Conservation (phyloP, 805 yeast species). For the Wickerhamiella spandovensis region DNA sequence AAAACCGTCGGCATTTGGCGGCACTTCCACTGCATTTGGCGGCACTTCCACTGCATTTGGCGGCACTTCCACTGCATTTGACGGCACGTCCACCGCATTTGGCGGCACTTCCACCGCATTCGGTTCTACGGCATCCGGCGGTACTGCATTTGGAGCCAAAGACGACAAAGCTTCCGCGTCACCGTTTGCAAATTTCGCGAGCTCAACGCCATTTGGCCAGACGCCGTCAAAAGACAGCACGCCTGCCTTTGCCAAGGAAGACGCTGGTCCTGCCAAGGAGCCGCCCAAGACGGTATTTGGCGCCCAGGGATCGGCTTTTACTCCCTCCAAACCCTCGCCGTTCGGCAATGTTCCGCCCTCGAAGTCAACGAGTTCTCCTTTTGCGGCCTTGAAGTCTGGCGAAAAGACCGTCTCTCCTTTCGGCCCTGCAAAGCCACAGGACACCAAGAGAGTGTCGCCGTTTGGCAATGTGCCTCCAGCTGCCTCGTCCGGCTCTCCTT, state of each 20-base stretch:
- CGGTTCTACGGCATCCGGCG: not conserved
- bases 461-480: too few species aligned
- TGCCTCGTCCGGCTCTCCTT: not conserved
- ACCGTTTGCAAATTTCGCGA: not conserved
- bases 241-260: not conserved
- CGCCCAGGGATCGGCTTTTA: too few species aligned
- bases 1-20: not conserved
- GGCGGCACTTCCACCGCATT: not conserved
- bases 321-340: too few species aligned
- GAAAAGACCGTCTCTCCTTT: too few species aligned
- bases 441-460: not conserved
- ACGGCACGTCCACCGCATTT: not conserved
- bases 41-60: not conserved
- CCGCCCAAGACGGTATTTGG: not conserved
- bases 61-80: not conserved
- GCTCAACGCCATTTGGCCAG: not conserved
- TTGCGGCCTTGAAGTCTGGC: too few species aligned
- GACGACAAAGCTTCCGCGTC: not conserved
- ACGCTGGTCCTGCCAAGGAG: not conserved
- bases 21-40: not conserved
- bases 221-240: not conserved
- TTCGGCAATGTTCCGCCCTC: too few species aligned
- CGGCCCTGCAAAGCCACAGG: too few species aligned
- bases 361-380: too few species aligned
- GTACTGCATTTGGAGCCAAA: too few species aligned